Conservation (phyloP, 208 protist species). For the Endotrypanum monterogeii region DNA sequence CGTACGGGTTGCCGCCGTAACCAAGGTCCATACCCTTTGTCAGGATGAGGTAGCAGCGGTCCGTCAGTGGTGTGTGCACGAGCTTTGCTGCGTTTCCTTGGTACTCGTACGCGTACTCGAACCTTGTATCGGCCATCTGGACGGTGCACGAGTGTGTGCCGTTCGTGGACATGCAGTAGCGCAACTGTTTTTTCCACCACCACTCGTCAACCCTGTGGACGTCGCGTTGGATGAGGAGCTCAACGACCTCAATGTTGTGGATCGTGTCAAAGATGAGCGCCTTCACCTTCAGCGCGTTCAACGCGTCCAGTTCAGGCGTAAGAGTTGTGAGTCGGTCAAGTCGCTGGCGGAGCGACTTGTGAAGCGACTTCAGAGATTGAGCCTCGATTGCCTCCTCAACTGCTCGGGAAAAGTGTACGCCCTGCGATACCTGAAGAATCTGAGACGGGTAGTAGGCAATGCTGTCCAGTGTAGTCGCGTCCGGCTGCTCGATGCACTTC, state of each 20-base stretch:
- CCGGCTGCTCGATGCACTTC: constrained; percentile 50
- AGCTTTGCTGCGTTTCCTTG: constrained; percentile 94
- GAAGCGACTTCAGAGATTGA: constrained; percentile 38
- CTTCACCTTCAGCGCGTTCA: constrained; percentile 88
- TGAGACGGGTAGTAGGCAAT: constrained; percentile 88
- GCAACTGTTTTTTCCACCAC: constrained; percentile 98
- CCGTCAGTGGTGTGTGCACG: constrained; percentile 94
- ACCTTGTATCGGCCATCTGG: constrained; percentile 93
- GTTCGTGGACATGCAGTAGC: constrained; percentile 84
- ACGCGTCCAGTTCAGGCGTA: constrained; percentile 43
- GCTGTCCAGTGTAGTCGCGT: constrained; percentile 39
- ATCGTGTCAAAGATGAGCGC: constrained; percentile 96
- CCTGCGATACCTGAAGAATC: constrained; percentile 82
- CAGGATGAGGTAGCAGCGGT: constrained; percentile 97
- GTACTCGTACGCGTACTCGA: constrained; percentile 97
- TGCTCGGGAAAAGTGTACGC: constrained; percentile 80
- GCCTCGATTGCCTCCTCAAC: constrained; percentile 67
- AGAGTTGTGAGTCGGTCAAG: constrained; percentile 72
- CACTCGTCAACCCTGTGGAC: constrained; percentile 74
- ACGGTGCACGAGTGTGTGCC: constrained; percentile 69
- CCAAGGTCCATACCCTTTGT: constrained; percentile 96
- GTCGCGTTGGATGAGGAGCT: constrained; percentile 66
- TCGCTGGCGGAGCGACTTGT: constrained; percentile 39
- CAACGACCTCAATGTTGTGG: constrained; percentile 95
- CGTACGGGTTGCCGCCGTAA: constrained; percentile 97